Base-by-base conservation (phyloP, 768 basidiomycete species). In the Rhizopogon roseolus region DNA sequence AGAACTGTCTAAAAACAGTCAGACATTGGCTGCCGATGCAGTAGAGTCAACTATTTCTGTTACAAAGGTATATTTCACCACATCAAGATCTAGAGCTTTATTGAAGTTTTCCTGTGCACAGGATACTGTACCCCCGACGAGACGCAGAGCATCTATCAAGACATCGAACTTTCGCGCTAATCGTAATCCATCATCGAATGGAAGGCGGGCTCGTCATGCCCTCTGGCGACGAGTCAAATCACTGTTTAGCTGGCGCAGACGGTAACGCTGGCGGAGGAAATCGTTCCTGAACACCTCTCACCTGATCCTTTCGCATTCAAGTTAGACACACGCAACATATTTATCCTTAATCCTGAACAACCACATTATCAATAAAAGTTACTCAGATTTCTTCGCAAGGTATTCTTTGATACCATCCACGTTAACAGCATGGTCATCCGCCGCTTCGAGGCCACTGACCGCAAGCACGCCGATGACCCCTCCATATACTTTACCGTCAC, bases 391-490 rank as follows among this genome's bases (percentile, higher is more conserved):
- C 36, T 50, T 48, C 28, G 56, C 60, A 25, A 70, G 57, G 50
- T 64, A 68, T 27, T 65, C 58, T 51, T 55, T 50, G 22, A 69
- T 64, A 10, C 64, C 60, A 27, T 71, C 64, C 10, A 67, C 64
- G 11, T 72, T 58, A 36, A 69, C 64, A 6, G 51, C 55, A 40
- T 73, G 71, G 27, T 72, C 68, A 50, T 64, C 60, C 17, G 66
- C 63, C 55, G 66, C 61, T 41, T 50, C 54, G 48, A 73, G 53
- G 8, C 69, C 72, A 39, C 66, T 66, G 1, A 72, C 71, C 11
- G 70, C 69, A n/a, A 73, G 67, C 27, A 67, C 71, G 0, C 66
- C 71, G 2, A 72, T 62, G 6, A 70, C 6, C 68, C 67, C 25
- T 73, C 69, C n/a, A 72, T 66, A 11, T 61, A 60, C 55, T 55